Conservation (phyloP, 805 yeast species). For the Blastobotrys peoriensis region DNA sequence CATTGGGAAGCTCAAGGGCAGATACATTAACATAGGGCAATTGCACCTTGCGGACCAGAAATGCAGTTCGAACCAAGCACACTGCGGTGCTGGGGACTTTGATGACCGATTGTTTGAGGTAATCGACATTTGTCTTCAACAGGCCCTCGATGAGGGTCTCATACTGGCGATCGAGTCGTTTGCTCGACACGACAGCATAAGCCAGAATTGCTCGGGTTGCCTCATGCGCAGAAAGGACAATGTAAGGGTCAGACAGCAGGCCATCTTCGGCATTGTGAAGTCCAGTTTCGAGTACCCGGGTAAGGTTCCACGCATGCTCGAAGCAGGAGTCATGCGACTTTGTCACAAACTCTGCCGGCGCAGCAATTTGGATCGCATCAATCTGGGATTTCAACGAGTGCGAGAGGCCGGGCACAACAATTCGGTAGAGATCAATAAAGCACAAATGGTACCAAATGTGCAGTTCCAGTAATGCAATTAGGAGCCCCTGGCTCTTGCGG, state of each 20-base stretch:
- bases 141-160: background rate
- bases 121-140: background rate
- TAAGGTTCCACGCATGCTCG: constrained; percentile 5
- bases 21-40: background rate
- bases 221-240: constrained; percentile 8
- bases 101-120: background rate
- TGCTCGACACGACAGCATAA: background rate
- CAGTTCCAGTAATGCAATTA: background rate
- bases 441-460: constrained; percentile 6
- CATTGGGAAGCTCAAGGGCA: background rate
- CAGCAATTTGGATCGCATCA: constrained; percentile 1
- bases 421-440: constrained; percentile 3
- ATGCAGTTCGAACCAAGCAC: background rate
- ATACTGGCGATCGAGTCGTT: background rate
- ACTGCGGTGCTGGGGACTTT: background rate
- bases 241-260: constrained; percentile 2
- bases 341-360: constrained; percentile 3
- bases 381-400: constrained; percentile 1
- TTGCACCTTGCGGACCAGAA: background rate
- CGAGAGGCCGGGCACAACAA: constrained; percentile 6
- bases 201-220: constrained; percentile 2
- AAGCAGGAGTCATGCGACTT: constrained; percentile 1
- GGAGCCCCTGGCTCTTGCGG: background rate
- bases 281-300: background rate
- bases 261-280: background rate